A percentile compares a stretch with the other conserved stretches of the same genome.
phyloP scores from a whole-genome alignment of 2,329 filamentous ascomycete genomes.

The Diplocarpon mali region DNA sequence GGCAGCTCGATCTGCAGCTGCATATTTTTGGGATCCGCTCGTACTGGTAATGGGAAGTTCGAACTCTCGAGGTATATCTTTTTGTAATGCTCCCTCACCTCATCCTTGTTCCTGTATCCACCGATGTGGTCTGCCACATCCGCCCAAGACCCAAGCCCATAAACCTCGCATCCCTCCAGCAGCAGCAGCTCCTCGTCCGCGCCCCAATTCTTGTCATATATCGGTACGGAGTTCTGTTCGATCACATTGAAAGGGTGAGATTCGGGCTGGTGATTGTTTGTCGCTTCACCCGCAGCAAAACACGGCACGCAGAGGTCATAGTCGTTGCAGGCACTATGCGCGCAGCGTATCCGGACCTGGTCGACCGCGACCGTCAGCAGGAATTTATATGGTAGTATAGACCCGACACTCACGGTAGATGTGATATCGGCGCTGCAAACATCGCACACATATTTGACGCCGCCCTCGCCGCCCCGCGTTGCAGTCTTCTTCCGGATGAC shows the following conservation, averaged over 20 bases:
- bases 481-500: slow-evolving; percentile 95
- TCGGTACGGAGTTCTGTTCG: slow-evolving; percentile 96
- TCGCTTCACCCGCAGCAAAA: slow-evolving; percentile 71
- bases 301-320: slow-evolving; percentile 96
- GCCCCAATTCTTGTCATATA: slow-evolving; percentile 91
- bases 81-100: slow-evolving; percentile 91
- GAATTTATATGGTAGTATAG: slow-evolving; percentile 1
- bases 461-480: slow-evolving; percentile 72
- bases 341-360: slow-evolving; percentile 90
- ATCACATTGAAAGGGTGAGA: slow-evolving; percentile 89
- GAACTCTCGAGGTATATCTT: slow-evolving; percentile 75
- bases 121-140: slow-evolving; percentile 98
- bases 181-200: slow-evolving; percentile 93
- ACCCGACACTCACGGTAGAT: slow-evolving; percentile 60
- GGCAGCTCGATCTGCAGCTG: slow-evolving; percentile 69
- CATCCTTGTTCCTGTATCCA: slow-evolving; percentile 86
- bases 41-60: slow-evolving; percentile 75
- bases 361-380: not conserved
- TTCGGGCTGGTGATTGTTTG: slow-evolving; percentile 74
- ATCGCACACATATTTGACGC: slow-evolving; percentile 94
- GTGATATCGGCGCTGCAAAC: slow-evolving; percentile 95
- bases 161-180: slow-evolving; percentile 89
- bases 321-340: slow-evolving; percentile 65
- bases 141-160: slow-evolving; percentile 92
- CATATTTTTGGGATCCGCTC: slow-evolving; percentile 73